Percentiles rank a stretch among this genome's conserved stretches.
phyloP scores from a whole-genome alignment of 2,329 filamentous ascomycete genomes.

The Teratosphaeria epicoccoides region DNA sequence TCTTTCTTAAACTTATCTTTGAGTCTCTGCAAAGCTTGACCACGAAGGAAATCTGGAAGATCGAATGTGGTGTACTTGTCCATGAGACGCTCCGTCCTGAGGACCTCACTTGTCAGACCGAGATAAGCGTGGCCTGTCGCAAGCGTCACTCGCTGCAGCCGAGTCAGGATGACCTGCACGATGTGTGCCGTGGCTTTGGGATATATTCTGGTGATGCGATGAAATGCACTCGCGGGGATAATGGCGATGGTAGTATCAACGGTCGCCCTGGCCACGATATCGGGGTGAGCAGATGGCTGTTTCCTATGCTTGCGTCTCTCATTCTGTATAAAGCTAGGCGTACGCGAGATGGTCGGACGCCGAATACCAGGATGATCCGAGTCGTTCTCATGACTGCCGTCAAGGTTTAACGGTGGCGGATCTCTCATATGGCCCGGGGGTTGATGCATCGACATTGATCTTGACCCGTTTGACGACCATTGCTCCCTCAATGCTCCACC shows the following conservation, averaged over 20 bases:
- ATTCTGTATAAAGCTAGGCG: constrained; percentile 6
- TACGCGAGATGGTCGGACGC: constrained; percentile 16
- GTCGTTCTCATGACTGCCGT: constrained; percentile 17
- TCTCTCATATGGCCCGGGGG: constrained; percentile 15
- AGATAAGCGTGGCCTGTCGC: constrained; percentile 92
- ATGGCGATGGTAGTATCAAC: constrained; percentile 97
- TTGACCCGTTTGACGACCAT: constrained; percentile 6
- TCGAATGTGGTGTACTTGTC: constrained; percentile 86
- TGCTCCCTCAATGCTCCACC: neutral
- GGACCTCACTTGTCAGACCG: constrained; percentile 78
- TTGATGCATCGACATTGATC: constrained; percentile 19
- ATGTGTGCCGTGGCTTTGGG: constrained; percentile 95
- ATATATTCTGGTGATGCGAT: constrained; percentile 82
- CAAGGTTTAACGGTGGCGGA: constrained; percentile 21
- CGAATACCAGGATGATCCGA: constrained; percentile 13
- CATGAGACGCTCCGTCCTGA: constrained; percentile 89
- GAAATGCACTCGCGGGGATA: constrained; percentile 92
- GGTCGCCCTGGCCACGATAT: constrained; percentile 91
- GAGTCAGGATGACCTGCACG: constrained; percentile 90
- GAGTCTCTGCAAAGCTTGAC: constrained; percentile 67
- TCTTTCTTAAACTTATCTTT: constrained; percentile 83
- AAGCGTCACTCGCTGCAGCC: constrained; percentile 87
- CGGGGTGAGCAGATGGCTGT: constrained; percentile 76
- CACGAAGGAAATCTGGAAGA: constrained; percentile 79
- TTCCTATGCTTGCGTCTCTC: constrained; percentile 23